Conservation (phyloP, 2,329 filamentous ascomycete genomes). For the Calonectria pteridis region DNA sequence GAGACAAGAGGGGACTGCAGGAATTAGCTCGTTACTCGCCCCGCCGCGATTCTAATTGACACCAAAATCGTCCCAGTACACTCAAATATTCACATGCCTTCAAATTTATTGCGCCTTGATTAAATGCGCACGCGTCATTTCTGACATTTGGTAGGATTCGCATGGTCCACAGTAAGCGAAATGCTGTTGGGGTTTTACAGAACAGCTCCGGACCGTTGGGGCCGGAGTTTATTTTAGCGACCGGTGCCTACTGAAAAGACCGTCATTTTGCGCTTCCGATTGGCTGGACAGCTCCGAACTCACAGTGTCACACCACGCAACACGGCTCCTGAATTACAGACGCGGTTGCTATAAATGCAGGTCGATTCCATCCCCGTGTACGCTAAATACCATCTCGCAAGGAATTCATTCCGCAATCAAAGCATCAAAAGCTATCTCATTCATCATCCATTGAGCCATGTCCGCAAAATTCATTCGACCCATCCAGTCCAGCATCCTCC, state of each 20-base stretch:
- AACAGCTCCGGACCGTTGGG: background rate
- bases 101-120: background rate
- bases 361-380: background rate
- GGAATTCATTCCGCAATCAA: background rate
- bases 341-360: background rate
- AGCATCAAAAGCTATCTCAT: background rate
- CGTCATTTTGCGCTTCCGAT: background rate
- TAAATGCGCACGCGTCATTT: background rate
- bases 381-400: background rate
- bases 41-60: background rate
- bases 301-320: background rate
- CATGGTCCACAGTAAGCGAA: background rate
- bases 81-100: background rate
- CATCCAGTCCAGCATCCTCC: background rate
- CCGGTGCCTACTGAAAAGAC: background rate
- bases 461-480: background rate
- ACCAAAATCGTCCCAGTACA: background rate
- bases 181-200: background rate
- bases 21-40: background rate
- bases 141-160: background rate
- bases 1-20: background rate
- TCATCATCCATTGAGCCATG: background rate
- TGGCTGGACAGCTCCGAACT: background rate
- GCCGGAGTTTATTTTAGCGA: background rate
- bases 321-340: background rate